phyloP scores from a whole-genome alignment of 83 land plant genomes.

The Isoetes engelmannii region DNA sequence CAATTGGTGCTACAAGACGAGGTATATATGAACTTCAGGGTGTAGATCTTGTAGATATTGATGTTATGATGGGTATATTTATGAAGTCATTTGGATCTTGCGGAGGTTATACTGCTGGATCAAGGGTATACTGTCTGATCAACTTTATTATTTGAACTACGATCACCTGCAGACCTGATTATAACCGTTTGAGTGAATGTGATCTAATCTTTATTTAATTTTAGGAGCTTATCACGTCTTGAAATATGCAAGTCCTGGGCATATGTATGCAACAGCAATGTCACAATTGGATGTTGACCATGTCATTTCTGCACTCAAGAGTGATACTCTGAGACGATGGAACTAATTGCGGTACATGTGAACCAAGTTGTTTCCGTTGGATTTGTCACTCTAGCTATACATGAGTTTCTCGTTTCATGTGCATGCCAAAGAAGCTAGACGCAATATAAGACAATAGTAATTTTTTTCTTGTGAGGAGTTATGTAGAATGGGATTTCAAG shows the following conservation, averaged over 20 bases:
- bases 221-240: slow-evolving; percentile 5
- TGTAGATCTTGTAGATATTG: slow-evolving; percentile 8
- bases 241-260: slow-evolving; percentile 4
- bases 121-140: neutral
- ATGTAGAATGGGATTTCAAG: slow-evolving; percentile 5
- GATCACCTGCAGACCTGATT: neutral
- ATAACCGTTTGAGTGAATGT: neutral
- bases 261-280: slow-evolving; percentile 8
- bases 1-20: slow-evolving; percentile 1
- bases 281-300: neutral
- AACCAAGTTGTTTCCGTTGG: neutral
- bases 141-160: neutral
- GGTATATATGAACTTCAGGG: neutral
- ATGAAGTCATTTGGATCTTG: slow-evolving; percentile 9
- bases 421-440: neutral
- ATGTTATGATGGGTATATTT: slow-evolving; percentile 8
- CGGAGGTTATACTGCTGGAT: slow-evolving; percentile 6
- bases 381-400: neutral
- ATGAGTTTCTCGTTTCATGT: neutral
- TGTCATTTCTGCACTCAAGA: neutral
- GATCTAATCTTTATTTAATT: neutral
- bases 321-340: neutral
- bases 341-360: neutral
- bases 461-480: slow-evolving; percentile 4
- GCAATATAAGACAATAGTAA: neutral